Evolutionary conservation across 306 rosid genomes (phyloP), one percentile per base, ranked within the genome.

Genomic region (Citrullus mucosospermus): DNA sequence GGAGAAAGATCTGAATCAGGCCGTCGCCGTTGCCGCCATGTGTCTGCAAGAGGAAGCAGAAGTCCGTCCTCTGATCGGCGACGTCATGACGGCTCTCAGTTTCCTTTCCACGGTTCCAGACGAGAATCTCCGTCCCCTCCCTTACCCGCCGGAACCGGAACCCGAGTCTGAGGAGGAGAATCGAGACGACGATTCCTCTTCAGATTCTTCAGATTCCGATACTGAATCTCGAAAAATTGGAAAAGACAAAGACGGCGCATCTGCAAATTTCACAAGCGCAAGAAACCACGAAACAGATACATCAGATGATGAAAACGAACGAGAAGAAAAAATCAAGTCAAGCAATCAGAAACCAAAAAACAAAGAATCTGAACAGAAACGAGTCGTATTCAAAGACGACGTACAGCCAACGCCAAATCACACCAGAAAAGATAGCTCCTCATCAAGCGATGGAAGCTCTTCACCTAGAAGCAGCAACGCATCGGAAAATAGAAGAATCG

Each of bases 21-120:
- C 88, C 8, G 98, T 94, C 30, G 98, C 97, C 68, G 85, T 92
- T 28, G 92, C 97, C 30, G 93, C 98, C 44, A 94, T 94, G 98
- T 94, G 97, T 80, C 83, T 94, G 75, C 98, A 94, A 82, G 97
- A 94, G 76, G 97, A 94, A 88, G 72, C 92, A 56, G 84, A 84
- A 54, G 98, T 89, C 0, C 93, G 98, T 67, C 98, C 98, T 59
- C 83, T 94, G 73, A 94, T 94, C 87, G 87, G 88, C 69, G 98
- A 94, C 74, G 92, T 90, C 63, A 93, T 92, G 41, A 82, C 87
- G 13, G 89, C 98, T 75, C 84, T 94, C 9, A 90, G 96, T 77
- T 94, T 92, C 75, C 96, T 92, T 78, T 85, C 91, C 16, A 81
- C 86, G 2, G 15, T 62, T 25, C 88, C 93, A 32, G 71, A 82